These are phyloP conservation scores for Irineochytrium annulatum DNA, from an alignment of 192 early-diverging fungal species.

Conservation along the genomic window DNA sequence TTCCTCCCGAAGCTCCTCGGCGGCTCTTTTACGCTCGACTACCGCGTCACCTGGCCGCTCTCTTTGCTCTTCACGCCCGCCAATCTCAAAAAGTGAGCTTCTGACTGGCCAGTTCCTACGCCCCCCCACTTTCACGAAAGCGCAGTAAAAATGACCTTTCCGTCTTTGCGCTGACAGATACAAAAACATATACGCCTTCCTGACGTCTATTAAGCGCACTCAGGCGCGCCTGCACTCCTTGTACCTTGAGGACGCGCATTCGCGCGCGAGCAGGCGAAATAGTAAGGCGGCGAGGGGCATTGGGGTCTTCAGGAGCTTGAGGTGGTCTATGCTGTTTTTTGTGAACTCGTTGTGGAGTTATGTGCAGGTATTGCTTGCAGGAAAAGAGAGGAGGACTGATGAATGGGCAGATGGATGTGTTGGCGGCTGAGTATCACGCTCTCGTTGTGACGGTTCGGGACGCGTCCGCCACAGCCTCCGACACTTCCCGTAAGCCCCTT, in stretches of 20 bases:
- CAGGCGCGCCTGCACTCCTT: constrained; percentile 49
- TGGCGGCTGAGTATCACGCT: constrained; percentile 25
- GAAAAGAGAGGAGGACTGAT: too few species aligned
- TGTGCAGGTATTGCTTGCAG: constrained; percentile 73
- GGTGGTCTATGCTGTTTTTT: constrained; percentile 64
- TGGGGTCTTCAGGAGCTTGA: constrained; percentile 42
- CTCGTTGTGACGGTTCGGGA: constrained; percentile 1
- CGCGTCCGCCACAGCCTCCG: background rate
- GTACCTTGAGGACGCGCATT: too few species aligned
- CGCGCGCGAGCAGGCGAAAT: too few species aligned
- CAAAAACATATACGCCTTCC: constrained; percentile 56
- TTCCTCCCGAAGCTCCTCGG: constrained; percentile 45
- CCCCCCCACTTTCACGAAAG: background rate
- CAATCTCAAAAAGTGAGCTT: constrained; percentile 42
- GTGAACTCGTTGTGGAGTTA: constrained; percentile 68
- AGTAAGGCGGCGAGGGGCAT: too few species aligned
- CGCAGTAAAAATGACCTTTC: too few species aligned
- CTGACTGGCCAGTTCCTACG: background rate
- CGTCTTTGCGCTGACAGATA: constrained; percentile 49
- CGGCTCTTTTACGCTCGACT: constrained; percentile 48
- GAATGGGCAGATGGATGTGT: constrained; percentile 40
- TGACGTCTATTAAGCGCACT: constrained; percentile 52
- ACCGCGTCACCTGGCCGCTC: constrained; percentile 63
- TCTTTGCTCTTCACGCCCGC: constrained; percentile 58
- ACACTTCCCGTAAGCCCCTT: too few species aligned